phyloP scores from a whole-genome alignment of 2,329 filamentous ascomycete genomes.

The Fusarium falciforme region DNA sequence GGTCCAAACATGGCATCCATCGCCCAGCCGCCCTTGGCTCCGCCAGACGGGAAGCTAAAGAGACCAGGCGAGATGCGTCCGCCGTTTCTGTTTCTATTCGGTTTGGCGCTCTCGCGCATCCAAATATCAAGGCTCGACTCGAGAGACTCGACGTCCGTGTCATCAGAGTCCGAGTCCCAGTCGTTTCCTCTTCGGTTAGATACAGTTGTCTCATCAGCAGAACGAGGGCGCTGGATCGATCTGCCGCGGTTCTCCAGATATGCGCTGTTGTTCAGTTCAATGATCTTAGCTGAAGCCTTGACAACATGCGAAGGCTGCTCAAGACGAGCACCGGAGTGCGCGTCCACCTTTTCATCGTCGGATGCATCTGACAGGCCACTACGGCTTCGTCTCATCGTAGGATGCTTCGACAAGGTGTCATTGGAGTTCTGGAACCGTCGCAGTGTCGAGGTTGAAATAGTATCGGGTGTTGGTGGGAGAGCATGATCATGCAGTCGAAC shows the following conservation, averaged over 20 bases:
- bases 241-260: slow-evolving; percentile 34
- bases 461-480: slow-evolving; percentile 70
- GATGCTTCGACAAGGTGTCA: slow-evolving; percentile 57
- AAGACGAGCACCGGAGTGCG: slow-evolving; percentile 29
- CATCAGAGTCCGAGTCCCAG: slow-evolving; percentile 59
- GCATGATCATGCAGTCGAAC: slow-evolving; percentile 56
- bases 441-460: slow-evolving; percentile 67
- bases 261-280: slow-evolving; percentile 35
- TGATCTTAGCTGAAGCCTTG: slow-evolving; percentile 34
- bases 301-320: slow-evolving; percentile 25
- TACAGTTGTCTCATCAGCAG: slow-evolving; percentile 59
- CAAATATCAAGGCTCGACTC: slow-evolving; percentile 67
- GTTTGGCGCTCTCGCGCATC: slow-evolving; percentile 65
- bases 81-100: slow-evolving; percentile 42
- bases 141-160: slow-evolving; percentile 55
- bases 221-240: slow-evolving; percentile 56
- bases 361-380: slow-evolving; percentile 46
- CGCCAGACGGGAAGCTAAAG: slow-evolving; percentile 62
- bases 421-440: slow-evolving; percentile 62
- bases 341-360: slow-evolving; percentile 32
- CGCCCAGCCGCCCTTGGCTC: slow-evolving; percentile 57
- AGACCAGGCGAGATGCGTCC: slow-evolving; percentile 61
- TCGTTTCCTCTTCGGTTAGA: slow-evolving; percentile 54
- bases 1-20: slow-evolving; percentile 60
- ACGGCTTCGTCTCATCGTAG: slow-evolving; percentile 45